Base-by-base conservation (phyloP, 2,329 filamentous ascomycete species). In the Trichoderma sp. region DNA sequence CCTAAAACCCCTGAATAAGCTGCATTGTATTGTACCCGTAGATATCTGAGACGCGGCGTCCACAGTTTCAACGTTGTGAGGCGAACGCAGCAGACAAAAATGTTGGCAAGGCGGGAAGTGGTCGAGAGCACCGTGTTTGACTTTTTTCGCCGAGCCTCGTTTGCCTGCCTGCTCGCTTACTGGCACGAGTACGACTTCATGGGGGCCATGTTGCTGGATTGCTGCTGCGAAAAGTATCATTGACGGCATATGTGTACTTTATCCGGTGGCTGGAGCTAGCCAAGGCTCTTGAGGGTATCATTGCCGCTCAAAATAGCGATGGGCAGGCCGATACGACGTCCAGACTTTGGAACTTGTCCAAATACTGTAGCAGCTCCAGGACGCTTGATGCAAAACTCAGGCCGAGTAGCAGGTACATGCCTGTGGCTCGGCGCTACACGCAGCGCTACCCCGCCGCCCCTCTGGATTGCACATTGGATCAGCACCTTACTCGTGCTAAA, bases 401-500 rank as follows among this genome's bases (percentile, higher is more conserved):
- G 61, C 26, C 63, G 63, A 66, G 52, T 66, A 56, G 52, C 63
- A 66, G 63, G 54, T 66, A 66, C 63, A 18, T 58, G 63, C 54
- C 18, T 10, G 14, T 49, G 34, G 52, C 54, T 66, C 63, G 63
- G 54, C 63, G 63, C 63, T 66, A 66, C 63, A 66, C 39, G 37
- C 26, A 66, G 39, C 14, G 63, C 39, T 66, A 66, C 63, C 63
- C 63, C 63, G 63, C 63, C 63, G 63, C 63, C 63, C 63, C 63
- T 66, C 63, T 66, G n/a, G 63, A 66, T 66, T 66, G 63, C 54
- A 66, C 63, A 46, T 66, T 66, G 63, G 51, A 66, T 66, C 63
- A 66, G 63, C 63, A 59, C 63, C 63, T 66, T 66, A 59, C 39
- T 66, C 54, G 63, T 51, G 54, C 39, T 66, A 49, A 58, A 59